phyloP scores from a whole-genome alignment of 768 basidiomycete species.

The Ramaria sp. region DNA sequence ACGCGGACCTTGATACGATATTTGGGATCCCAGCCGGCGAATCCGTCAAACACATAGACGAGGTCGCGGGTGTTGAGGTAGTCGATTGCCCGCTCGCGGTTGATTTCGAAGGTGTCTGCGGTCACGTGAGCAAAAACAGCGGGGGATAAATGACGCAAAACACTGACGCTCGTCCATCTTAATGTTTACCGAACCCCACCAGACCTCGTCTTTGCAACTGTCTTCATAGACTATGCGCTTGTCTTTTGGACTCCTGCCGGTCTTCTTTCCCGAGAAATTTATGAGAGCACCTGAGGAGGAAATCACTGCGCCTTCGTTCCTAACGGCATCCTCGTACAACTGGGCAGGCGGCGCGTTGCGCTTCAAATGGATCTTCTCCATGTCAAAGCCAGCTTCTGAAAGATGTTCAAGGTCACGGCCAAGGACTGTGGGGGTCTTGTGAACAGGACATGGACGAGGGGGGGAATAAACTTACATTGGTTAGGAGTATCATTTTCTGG shows the following conservation, averaged over 20 bases:
- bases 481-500: slow-evolving; percentile 45
- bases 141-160: not conserved
- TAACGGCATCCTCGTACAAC: slow-evolving; percentile 96
- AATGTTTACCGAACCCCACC: slow-evolving; percentile 99
- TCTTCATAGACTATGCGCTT: slow-evolving; percentile 99
- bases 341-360: slow-evolving; percentile 85
- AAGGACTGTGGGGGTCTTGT: slow-evolving; percentile 47
- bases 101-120: slow-evolving; percentile 96
- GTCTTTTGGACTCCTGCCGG: slow-evolving; percentile 95
- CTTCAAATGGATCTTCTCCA: slow-evolving; percentile 93
- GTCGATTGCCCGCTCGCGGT: slow-evolving; percentile 97
- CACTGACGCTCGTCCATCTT: slow-evolving; percentile 85
- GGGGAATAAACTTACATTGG: slow-evolving; percentile 35
- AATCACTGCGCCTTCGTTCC: slow-evolving; percentile 97
- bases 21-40: slow-evolving; percentile 94
- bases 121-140: slow-evolving; percentile 1
- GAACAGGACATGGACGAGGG: slow-evolving; percentile 1
- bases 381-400: slow-evolving; percentile 98
- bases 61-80: slow-evolving; percentile 97
- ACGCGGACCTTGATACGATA: slow-evolving; percentile 99
- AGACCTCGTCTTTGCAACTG: slow-evolving; percentile 90
- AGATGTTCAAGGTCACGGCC: slow-evolving; percentile 93
- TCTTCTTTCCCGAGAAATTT: slow-evolving; percentile 99
- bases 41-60: slow-evolving; percentile 97
- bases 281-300: slow-evolving; percentile 93